Percentiles rank a stretch among this genome's conserved stretches.
These are phyloP conservation scores for Acanthamoeba rhysodes DNA, from an alignment of 208 protist genomes.

Conservation along the genomic window DNA sequence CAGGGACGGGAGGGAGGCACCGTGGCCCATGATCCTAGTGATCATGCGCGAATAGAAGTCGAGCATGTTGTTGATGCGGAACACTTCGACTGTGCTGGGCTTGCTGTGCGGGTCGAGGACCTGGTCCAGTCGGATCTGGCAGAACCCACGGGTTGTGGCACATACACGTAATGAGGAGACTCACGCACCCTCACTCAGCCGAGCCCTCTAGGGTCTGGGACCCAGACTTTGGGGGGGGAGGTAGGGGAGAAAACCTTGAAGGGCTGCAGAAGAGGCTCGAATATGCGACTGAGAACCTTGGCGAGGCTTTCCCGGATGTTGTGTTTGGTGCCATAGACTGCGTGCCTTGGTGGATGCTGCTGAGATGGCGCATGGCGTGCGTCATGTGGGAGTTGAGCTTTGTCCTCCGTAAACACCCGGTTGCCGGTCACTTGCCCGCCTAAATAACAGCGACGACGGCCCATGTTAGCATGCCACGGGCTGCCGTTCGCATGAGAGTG, in stretches of 20 bases:
- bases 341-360: not conserved
- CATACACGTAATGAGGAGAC: not conserved
- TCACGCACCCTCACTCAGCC: not conserved
- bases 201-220: not conserved
- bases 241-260: constrained; percentile 36
- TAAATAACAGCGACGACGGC: not conserved
- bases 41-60: constrained; percentile 81
- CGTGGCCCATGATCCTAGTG: not conserved
- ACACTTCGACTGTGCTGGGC: constrained; percentile 75
- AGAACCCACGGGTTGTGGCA: not conserved
- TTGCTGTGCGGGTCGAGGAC: constrained; percentile 74
- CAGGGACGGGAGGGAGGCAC: not conserved
- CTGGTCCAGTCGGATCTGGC: constrained; percentile 74
- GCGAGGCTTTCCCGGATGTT: constrained; percentile 1
- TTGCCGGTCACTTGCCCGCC: not conserved
- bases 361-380: not conserved
- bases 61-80: constrained; percentile 78
- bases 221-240: not conserved
- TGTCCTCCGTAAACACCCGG: not conserved
- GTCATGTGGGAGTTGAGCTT: not conserved
- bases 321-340: not conserved
- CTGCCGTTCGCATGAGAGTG: not conserved
- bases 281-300: constrained; percentile 77
- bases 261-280: constrained; percentile 78
- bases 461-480: too few relatives aligned